Evolutionary conservation across 1,284 basidiomycete genomes (phyloP).

Genomic region (Serendipita sp.): DNA sequence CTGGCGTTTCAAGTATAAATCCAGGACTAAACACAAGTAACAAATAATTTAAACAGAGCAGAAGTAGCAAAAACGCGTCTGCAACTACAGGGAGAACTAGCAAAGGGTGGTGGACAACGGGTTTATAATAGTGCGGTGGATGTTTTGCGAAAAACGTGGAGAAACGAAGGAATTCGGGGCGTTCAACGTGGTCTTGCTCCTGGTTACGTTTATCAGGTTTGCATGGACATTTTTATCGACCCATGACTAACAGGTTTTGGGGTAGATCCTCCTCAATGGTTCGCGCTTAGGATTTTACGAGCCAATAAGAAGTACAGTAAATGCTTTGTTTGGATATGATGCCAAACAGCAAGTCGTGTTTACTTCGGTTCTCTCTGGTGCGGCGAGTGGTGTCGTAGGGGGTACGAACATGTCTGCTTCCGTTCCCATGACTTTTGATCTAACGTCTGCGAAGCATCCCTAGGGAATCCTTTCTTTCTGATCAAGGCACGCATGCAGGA

Average conservation of each 20-base stretch:
- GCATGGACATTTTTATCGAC: slow-evolving; percentile 14
- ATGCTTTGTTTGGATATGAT: slow-evolving; percentile 51
- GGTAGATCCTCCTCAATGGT: slow-evolving; percentile 81
- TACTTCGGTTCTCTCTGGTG: slow-evolving; percentile 75
- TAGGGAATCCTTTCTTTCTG: slow-evolving; percentile 91
- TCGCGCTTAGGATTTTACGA: slow-evolving; percentile 94
- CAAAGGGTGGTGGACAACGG: slow-evolving; percentile 53
- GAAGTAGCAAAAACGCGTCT: slow-evolving; percentile 91
- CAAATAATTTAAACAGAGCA: slow-evolving; percentile 24
- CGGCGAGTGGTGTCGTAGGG: slow-evolving; percentile 78
- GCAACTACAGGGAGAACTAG: slow-evolving; percentile 87
- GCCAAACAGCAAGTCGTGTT: slow-evolving; percentile 51
- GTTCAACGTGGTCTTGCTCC: slow-evolving; percentile 82
- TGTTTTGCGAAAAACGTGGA: slow-evolving; percentile 80
- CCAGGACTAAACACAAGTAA: not conserved
- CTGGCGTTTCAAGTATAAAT: not conserved
- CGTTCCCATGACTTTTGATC: slow-evolving; percentile 6
- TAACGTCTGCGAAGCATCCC: slow-evolving; percentile 40
- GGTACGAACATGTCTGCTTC: slow-evolving; percentile 31
- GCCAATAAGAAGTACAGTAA: slow-evolving; percentile 66
- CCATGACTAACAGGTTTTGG: not conserved
- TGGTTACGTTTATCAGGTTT: slow-evolving; percentile 84
- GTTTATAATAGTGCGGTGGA: slow-evolving; percentile 87
- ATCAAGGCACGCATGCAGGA: slow-evolving; percentile 97
- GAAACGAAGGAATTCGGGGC: slow-evolving; percentile 79